Base-by-base conservation (phyloP, 106 monocot species). In the Phalaenopsis equestris region DNA sequence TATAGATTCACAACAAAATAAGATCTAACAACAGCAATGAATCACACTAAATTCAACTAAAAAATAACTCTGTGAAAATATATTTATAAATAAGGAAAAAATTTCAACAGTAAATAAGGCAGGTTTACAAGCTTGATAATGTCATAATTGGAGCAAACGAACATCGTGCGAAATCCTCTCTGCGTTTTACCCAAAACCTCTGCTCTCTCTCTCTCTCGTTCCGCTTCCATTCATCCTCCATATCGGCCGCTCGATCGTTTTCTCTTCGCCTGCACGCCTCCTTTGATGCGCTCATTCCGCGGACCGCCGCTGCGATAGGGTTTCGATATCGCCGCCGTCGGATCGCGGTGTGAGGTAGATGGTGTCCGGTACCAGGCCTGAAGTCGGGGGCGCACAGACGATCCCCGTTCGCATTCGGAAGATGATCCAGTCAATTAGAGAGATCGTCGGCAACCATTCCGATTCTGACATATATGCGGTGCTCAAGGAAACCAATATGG, bases 381-480 rank as follows among this genome's bases (percentile, higher is more conserved):
- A 74, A 42, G 74, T 16, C n/a, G 74, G 18, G 17, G 43, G 30
- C 43, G 42, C 6, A 19, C 74, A 42, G n/a, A 6, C 15, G n/a
- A 74, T 74, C 43, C 43, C 74, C 7, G 74, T 45, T 45, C 42
- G 42, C 74, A 45, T 82, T 19, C 80, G 83, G 43, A 86, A 75
- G 43, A 90, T 86, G 45, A 88, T 97, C 48, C 82, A 84, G 77
- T 89, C 92, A 39, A 90, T 94, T 80, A 89, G 86, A 87, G 93
- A 96, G 87, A 81, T 92, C 79, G 96, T 90, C 14, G 85, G 91
- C 17, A 77, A 87, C 79, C 91, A 92, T 83, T 92, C 92, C 65
- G 93, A 97, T 1, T 80, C 87, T 8, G 93, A 96, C 30, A 92
- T 96, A 72, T 89, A 87, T 75, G 93, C 88, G 30, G 81, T 82